phyloP scores from a whole-genome alignment of 169 alveolate genomes.

The Cryptosporidium xiaoi region DNA sequence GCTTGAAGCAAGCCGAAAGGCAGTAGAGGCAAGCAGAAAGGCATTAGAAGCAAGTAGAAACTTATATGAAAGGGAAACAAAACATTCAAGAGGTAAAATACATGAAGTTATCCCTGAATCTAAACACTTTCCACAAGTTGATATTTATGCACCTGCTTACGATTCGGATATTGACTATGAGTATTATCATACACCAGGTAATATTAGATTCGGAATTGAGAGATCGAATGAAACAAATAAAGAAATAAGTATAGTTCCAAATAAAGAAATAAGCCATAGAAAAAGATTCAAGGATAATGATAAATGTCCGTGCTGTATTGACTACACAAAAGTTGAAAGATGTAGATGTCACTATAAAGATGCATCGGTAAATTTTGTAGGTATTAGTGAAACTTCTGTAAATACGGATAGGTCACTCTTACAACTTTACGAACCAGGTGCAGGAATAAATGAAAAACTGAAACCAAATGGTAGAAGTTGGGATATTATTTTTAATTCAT shows the following conservation, averaged over 20 bases:
- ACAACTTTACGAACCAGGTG: constrained; percentile 55
- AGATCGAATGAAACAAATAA: constrained; percentile 12
- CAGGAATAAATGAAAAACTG: constrained; percentile 50
- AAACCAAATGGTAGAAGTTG: constrained; percentile 71
- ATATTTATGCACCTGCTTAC: constrained; percentile 67
- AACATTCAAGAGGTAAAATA: constrained; percentile 43
- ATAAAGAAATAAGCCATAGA: background rate
- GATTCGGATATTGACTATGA: constrained; percentile 63
- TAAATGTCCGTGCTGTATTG: constrained; percentile 60
- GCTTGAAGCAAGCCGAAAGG: constrained; percentile 47
- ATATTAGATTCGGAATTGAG: constrained; percentile 9
- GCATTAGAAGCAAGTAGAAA: constrained; percentile 45
- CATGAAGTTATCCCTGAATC: constrained; percentile 69
- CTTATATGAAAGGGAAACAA: constrained; percentile 20
- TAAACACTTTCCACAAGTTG: constrained; percentile 54
- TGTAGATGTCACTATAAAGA: constrained; percentile 68
- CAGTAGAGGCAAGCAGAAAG: constrained; percentile 46
- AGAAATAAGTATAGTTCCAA: background rate
- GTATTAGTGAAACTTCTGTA: constrained; percentile 59
- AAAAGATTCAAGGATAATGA: background rate
- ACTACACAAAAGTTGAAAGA: constrained; percentile 11
- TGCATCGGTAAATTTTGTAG: constrained; percentile 61
- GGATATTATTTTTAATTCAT: constrained; percentile 50
- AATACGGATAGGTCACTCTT: constrained; percentile 62
- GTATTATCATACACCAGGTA: constrained; percentile 20